phyloP scores from a whole-genome alignment of 495 filamentous ascomycete species.

The Diplogelasinospora grovesii region DNA sequence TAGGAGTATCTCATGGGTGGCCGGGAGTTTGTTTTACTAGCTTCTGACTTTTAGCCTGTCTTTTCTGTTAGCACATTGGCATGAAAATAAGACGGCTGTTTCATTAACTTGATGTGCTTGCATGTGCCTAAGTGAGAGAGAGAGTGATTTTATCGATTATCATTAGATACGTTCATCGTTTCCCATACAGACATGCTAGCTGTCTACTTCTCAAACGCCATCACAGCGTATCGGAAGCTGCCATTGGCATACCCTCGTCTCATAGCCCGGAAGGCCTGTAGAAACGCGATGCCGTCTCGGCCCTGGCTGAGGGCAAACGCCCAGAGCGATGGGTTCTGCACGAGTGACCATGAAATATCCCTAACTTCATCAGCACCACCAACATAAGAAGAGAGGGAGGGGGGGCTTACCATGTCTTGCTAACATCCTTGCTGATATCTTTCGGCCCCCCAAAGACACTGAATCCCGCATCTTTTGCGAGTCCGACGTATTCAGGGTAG shows the following conservation, averaged over 20 bases:
- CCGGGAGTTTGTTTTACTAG: no score
- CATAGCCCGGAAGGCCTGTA: conserved; percentile 55
- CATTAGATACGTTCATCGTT: no score
- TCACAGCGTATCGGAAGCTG: conserved; percentile 51
- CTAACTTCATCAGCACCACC: conserved; percentile 22
- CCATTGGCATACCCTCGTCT: conserved; percentile 51
- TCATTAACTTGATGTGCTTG: no score
- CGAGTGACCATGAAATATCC: conserved; percentile 55
- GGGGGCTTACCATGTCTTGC: conserved; percentile 49
- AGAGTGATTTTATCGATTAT: no score
- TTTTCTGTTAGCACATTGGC: no score
- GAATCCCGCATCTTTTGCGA: conserved; percentile 41
- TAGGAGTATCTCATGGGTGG: no score
- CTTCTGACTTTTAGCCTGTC: no score
- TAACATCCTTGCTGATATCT: conserved; percentile 50
- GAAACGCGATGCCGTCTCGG: conserved; percentile 49
- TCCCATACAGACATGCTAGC: no score
- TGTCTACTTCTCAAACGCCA: conserved; percentile 47
- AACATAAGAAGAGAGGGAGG: background rate
- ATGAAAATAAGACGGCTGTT: no score
- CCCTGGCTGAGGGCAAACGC: conserved; percentile 52
- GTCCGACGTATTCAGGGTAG: conserved; percentile 40
- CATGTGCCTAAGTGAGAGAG: no score
- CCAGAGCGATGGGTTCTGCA: conserved; percentile 51
- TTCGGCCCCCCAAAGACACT: conserved; percentile 35